A percentile compares a stretch with the other conserved stretches of the same genome.
Conservation (phyloP, 2,329 filamentous ascomycete genomes). For the Phyllosticta capitalensis region DNA sequence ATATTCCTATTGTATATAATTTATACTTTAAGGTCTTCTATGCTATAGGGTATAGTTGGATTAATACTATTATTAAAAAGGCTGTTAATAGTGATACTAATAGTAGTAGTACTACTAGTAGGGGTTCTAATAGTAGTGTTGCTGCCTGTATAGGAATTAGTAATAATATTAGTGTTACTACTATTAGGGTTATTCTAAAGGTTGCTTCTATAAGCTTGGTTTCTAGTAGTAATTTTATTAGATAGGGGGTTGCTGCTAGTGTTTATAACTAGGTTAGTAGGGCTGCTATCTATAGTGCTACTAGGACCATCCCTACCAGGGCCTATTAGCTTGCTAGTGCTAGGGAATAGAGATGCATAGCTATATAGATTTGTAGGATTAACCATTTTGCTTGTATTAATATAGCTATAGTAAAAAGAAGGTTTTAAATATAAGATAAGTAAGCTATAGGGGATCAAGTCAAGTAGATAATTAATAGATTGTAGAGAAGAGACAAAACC, state of each 20-base stretch:
- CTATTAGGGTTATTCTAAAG: not conserved
- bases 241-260: too few species aligned
- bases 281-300: too few species aligned
- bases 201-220: not conserved
- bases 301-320: too few species aligned
- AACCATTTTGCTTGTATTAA: slow-evolving; percentile 1
- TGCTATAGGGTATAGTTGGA: too few species aligned
- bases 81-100: not conserved
- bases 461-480: not conserved
- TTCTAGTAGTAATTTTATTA: too few species aligned
- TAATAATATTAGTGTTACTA: not conserved
- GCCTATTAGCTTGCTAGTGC: not conserved
- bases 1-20: too few species aligned
- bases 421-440: not conserved
- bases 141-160: not conserved
- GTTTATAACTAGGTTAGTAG: too few species aligned
- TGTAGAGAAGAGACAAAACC: not conserved
- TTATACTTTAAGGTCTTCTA: too few species aligned
- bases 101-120: not conserved
- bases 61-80: not conserved
- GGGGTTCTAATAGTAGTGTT: not conserved
- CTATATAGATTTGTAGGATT: not conserved
- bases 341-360: too few species aligned
- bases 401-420: too few species aligned
- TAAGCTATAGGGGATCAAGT: too few species aligned